Evolutionary conservation across 2,329 filamentous ascomycete genomes (phyloP).

Genomic region (Cladobotryum protrusum): DNA sequence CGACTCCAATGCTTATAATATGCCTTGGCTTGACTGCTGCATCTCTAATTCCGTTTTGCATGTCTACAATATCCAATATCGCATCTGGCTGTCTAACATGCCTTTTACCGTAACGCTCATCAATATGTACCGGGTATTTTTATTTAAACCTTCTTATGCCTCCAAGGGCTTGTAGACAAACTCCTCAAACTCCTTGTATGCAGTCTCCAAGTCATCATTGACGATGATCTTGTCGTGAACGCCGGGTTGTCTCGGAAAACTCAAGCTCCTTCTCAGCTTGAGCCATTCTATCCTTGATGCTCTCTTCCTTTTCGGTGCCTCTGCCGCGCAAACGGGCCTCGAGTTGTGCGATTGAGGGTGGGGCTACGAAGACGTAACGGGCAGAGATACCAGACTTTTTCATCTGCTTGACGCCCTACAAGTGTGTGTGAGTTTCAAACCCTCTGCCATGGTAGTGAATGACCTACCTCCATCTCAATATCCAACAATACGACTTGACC

Average conservation of each 20-base stretch:
- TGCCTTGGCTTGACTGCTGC: neutral
- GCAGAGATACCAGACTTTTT: conserved; percentile 68
- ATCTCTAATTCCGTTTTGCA: too few species aligned
- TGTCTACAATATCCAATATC: neutral
- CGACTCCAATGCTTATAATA: neutral
- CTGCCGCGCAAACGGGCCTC: conserved; percentile 69
- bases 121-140: neutral
- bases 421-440: neutral
- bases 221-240: conserved; percentile 36
- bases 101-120: neutral
- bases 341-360: conserved; percentile 67
- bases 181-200: conserved; percentile 48
- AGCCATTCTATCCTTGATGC: conserved; percentile 59
- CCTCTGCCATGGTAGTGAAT: neutral
- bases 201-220: conserved; percentile 41
- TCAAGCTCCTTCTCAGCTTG: conserved; percentile 72
- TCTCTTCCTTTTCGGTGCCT: conserved; percentile 72
- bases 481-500: conserved; percentile 77
- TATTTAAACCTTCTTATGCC: too few species aligned
- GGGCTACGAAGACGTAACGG: conserved; percentile 78
- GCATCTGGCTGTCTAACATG: neutral
- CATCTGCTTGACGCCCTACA: conserved; percentile 79
- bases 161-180: conserved; percentile 36
- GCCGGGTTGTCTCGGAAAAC: conserved; percentile 60
- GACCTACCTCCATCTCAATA: conserved; percentile 85